A percentile compares a stretch with the other conserved stretches of the same genome.
Evolutionary conservation across 805 yeast genomes (phyloP).

Genomic region (Ogataea parapolymorpha): DNA sequence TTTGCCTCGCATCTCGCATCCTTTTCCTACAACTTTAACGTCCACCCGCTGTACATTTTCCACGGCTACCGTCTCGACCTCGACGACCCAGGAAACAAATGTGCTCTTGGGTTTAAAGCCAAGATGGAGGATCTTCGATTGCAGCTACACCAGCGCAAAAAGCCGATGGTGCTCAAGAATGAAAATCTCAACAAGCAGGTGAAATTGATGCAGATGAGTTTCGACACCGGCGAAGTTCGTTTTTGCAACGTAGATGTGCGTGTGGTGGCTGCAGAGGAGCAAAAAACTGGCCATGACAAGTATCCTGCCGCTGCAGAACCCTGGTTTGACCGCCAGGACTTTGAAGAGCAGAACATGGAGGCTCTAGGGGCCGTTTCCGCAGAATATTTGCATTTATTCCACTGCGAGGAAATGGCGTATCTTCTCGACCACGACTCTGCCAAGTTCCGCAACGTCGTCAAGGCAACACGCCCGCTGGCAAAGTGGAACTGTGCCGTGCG

Average conservation of each 20-base stretch:
- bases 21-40: conserved; percentile 69
- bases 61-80: conserved; percentile 59
- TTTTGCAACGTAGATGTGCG: conserved; percentile 58
- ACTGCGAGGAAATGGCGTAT: conserved; percentile 68
- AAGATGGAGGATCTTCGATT: conserved; percentile 50
- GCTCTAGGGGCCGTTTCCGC: conserved; percentile 38
- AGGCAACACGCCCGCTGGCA: conserved; percentile 66
- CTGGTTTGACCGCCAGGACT: conserved; percentile 66
- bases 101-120: conserved; percentile 65
- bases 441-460: conserved; percentile 62
- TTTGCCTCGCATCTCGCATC: conserved; percentile 73
- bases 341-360: conserved; percentile 47
- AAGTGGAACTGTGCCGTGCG: conserved; percentile 77
- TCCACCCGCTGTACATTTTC: conserved; percentile 67
- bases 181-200: conserved; percentile 46
- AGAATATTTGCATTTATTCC: conserved; percentile 58
- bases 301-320: conserved; percentile 37
- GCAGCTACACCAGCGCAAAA: conserved; percentile 62
- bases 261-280: conserved; percentile 43
- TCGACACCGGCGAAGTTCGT: conserved; percentile 58
- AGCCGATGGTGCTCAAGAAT: conserved; percentile 44
- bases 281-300: conserved; percentile 21
- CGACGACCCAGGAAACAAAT: conserved; percentile 38
- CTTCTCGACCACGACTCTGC: conserved; percentile 51
- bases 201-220: conserved; percentile 54